Conservation (phyloP, 2,329 filamentous ascomycete genomes). For the Diaporthe citri region DNA sequence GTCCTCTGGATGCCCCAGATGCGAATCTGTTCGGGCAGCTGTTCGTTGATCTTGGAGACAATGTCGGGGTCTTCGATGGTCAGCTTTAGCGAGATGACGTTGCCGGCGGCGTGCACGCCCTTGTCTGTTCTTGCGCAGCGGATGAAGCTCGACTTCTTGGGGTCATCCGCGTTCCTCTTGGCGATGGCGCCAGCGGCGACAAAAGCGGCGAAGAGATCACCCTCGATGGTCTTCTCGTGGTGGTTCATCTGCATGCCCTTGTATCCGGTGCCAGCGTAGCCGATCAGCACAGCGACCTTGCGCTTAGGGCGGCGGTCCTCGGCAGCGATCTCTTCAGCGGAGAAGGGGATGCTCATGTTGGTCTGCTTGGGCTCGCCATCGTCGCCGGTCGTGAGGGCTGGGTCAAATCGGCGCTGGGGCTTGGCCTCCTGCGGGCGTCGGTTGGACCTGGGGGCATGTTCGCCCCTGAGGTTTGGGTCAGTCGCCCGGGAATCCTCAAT, state of each 20-base stretch:
- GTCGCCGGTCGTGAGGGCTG: constrained; percentile 8
- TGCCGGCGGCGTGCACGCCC: constrained; percentile 95
- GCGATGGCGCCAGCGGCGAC: constrained; percentile 93
- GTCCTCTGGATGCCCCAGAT: constrained; percentile 95
- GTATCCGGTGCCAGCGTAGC: constrained; percentile 96
- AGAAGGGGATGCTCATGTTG: constrained; percentile 69
- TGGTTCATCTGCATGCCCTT: constrained; percentile 94
- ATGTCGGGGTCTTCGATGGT: constrained; percentile 93
- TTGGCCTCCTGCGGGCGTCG: constrained; percentile 28
- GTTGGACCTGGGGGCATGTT: constrained; percentile 25
- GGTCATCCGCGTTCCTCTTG: constrained; percentile 96
- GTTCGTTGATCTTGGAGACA: constrained; percentile 89
- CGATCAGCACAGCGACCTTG: constrained; percentile 95
- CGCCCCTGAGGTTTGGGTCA: constrained; percentile 24
- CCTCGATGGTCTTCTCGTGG: constrained; percentile 92
- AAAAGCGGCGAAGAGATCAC: constrained; percentile 93
- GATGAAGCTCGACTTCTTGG: constrained; percentile 94
- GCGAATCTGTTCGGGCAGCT: constrained; percentile 88
- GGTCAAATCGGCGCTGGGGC: constrained; percentile 30
- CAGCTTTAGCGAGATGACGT: constrained; percentile 93
- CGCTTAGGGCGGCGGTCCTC: constrained; percentile 92
- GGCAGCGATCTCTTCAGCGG: constrained; percentile 85
- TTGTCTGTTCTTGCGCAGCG: constrained; percentile 97
- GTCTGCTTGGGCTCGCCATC: constrained; percentile 56
- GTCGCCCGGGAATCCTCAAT: constrained; percentile 19